Base-by-base conservation (phyloP, 768 basidiomycete genomes). In the Boletales sp. region DNA sequence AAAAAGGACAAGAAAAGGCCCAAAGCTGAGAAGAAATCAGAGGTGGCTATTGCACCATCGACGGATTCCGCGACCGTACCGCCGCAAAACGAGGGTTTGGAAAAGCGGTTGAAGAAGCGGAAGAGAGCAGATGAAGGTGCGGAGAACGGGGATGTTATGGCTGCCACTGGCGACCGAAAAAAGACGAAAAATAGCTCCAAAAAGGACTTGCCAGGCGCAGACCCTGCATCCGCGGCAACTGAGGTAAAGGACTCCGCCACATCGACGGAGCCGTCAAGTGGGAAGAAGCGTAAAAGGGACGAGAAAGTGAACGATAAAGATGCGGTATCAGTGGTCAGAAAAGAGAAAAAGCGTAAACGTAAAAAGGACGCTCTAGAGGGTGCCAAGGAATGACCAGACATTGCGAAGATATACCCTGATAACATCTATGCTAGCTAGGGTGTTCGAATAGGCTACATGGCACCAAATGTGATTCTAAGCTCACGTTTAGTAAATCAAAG, bases 61-160 rank as follows among this genome's bases (percentile, higher is more conserved):
- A 56, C 46, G 33, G 57, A 54, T 53, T 54, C 55, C 36, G 34
- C 19, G 44, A 46, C 31, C 15, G 15, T 41, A 32, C 19, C 41
- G 12, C 36, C 3, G 39, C 58, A 56, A 41, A 42, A 51, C 33
- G 50, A 34, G 33, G 43, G 30, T 8, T 41, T 55, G 34, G 49
- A 41, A 31, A 57, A 54, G 28, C 62, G 62, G 53, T 61, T 58
- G 35, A 73, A 68, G 52, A 75, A 72, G 54, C 70, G 70, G 44
- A 71, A 65, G 53, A 65, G 61, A 58, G 48, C 54, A 41, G 41
- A 46, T 13, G 31, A 55, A 8, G 56, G 53, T 7, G 40, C 9
- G 5, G 57, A 44, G 10, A 52, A 51, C 15, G 52, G 39, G 14
- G 59, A 55, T 30, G 50, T 48, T 33, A 34, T 19, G 18, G 51